Evolutionary conservation across 192 early-diverging fungal genomes (phyloP).

Genomic region (Podila epicladia): DNA sequence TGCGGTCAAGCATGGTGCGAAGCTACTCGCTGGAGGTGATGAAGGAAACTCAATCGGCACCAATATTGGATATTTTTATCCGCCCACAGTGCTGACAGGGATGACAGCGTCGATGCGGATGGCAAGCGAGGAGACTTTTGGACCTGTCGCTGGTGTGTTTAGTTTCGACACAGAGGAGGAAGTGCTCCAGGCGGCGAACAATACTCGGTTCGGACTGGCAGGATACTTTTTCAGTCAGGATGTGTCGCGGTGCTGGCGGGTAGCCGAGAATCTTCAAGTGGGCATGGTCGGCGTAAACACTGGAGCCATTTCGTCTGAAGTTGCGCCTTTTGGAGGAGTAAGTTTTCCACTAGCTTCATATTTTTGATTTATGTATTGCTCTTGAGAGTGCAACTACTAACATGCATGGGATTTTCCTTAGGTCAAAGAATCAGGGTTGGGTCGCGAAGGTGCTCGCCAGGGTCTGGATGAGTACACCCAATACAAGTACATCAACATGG

Average conservation of each 20-base stretch:
- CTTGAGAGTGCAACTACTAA: neutral
- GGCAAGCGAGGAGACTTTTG: conserved; percentile 88
- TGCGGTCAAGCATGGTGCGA: conserved; percentile 78
- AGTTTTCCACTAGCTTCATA: neutral
- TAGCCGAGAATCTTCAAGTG: conserved; percentile 84
- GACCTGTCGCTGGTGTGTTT: conserved; percentile 85
- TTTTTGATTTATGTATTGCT: neutral
- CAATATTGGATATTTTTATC: conserved; percentile 76
- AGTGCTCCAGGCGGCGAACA: conserved; percentile 80
- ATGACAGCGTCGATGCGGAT: conserved; percentile 76
- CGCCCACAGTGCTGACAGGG: conserved; percentile 83
- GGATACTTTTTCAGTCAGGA: conserved; percentile 87
- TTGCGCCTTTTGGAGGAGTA: conserved; percentile 81
- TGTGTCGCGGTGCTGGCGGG: conserved; percentile 77
- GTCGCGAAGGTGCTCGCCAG: conserved; percentile 75
- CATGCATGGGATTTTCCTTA: neutral
- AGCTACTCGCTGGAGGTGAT: conserved; percentile 71
- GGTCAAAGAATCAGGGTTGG: conserved; percentile 76
- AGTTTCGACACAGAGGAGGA: conserved; percentile 84
- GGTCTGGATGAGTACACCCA: conserved; percentile 77
- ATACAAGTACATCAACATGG: conserved; percentile 74
- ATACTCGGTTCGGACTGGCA: conserved; percentile 78
- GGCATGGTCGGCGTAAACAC: conserved; percentile 95
- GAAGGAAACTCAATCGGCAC: conserved; percentile 16
- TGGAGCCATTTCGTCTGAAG: conserved; percentile 59